These are phyloP conservation scores for Pythium periplocum DNA, from an alignment of 352 stramenopile genomes.

Conservation along the genomic window DNA sequence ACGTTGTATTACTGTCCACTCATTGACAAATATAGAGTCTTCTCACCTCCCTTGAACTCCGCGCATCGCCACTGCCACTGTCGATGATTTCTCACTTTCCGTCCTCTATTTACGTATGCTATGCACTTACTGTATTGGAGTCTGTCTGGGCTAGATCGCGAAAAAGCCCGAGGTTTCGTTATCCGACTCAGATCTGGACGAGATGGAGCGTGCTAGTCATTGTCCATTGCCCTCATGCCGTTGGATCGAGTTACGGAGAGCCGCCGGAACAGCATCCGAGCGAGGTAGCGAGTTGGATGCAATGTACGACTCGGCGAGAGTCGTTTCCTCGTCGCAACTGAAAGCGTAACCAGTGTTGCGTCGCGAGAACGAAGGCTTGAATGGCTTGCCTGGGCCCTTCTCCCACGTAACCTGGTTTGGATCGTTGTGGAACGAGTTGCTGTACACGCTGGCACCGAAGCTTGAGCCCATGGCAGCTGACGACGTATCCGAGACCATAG, in stretches of 20 bases:
- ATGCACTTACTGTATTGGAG: no score
- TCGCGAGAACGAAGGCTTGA: slow-evolving; percentile 26
- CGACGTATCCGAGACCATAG: slow-evolving; percentile 19
- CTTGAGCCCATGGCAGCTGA: slow-evolving; percentile 27
- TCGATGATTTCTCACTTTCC: no score
- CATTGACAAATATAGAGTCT: no score
- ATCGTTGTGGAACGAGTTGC: slow-evolving; percentile 42
- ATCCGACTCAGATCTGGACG: slow-evolving; percentile 15
- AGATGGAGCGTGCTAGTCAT: slow-evolving; percentile 15
- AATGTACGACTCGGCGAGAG: slow-evolving; percentile 78
- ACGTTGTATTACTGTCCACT: no score
- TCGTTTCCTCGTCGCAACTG: slow-evolving; percentile 82
- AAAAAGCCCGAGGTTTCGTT: slow-evolving; percentile 11
- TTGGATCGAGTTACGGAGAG: slow-evolving; percentile 49
- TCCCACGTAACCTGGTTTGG: slow-evolving; percentile 26
- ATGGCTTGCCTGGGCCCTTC: slow-evolving; percentile 28
- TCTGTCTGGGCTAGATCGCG: no score
- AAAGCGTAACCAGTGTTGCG: slow-evolving; percentile 77
- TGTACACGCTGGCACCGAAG: slow-evolving; percentile 65
- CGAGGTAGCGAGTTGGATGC: slow-evolving; percentile 70
- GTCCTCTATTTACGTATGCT: no score
- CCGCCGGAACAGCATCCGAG: slow-evolving; percentile 56
- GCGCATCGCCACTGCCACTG: no score
- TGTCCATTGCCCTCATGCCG: slow-evolving; percentile 8
- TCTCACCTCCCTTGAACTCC: no score